Base-by-base conservation (phyloP, 1,139 yeast genomes). In the Sugiyamaella grinbergsii region DNA sequence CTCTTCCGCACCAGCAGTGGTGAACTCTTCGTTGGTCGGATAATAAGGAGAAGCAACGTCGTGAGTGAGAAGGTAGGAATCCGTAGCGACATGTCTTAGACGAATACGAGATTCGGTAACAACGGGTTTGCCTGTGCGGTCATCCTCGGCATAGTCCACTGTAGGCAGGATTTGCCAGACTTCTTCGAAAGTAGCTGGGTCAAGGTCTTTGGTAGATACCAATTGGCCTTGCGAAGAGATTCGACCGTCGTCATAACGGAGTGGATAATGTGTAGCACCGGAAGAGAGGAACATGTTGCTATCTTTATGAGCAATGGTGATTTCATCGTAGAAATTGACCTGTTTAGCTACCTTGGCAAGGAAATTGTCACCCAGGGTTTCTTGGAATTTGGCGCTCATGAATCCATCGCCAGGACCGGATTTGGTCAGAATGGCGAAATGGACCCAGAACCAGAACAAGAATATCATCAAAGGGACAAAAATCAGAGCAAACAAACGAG, bases 371-470 rank as follows among this genome's bases (percentile, higher is more conserved):
- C 81, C 81, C 51, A 93, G 77, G 13, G 96, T 84, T 65, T 89
- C 96, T 71, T 93, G 98, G 76, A 94, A 94, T 53, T 85, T 94
- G 2, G 93, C 76, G 15, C 94, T 80, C 98, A 94, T 94, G 69
- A 91, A 91, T 4, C 77, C 75, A 69, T 94, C 98, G 54, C 99
- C 99, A 5, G 98, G 94, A 29, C 99, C 99, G 1, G 98, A 90
- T 61, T 80, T 83, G 55, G 71, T 78, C 62, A 94, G 79, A 40
- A 93, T 77, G 34, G 82, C 78, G 69, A 94, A 93, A 70, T 94
- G 99, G 52, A 91, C 78, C 71, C 83, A 89, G 73, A 94, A 94
- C 98, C 98, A 94, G 64, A 82, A 85, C 63, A 94, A 75, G 68
- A 88, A 94, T 60, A 93, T 78, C 36, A 79, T 58, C 66, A 93